A percentile compares a stretch with the other conserved stretches of the same genome.
phyloP scores from a whole-genome alignment of 805 yeast genomes.

The Debaryomyces hansenii region DNA sequence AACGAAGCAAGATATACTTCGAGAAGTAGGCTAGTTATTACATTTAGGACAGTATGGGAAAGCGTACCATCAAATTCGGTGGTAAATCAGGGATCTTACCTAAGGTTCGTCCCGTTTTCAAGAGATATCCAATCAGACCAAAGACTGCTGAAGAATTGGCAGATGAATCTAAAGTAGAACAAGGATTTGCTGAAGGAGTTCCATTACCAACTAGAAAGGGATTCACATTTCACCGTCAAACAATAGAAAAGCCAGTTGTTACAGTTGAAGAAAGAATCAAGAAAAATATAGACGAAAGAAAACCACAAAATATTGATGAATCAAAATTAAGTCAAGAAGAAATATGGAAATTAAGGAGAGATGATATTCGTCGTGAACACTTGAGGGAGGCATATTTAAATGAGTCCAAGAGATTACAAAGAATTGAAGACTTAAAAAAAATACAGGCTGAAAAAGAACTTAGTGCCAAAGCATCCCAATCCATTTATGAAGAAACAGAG shows the following conservation, averaged over 20 bases:
- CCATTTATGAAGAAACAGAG: constrained; percentile 42
- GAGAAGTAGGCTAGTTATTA: too few relatives aligned
- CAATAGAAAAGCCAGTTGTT: constrained; percentile 50
- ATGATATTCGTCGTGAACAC: constrained; percentile 72
- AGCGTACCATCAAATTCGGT: constrained; percentile 50
- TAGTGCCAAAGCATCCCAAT: constrained; percentile 25
- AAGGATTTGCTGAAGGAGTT: constrained; percentile 71
- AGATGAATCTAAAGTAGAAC: constrained; percentile 45
- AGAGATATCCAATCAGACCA: constrained; percentile 57
- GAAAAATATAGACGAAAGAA: constrained; percentile 50
- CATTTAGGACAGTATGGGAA: constrained; percentile 37
- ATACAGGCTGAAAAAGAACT: constrained; percentile 22
- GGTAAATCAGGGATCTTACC: constrained; percentile 85
- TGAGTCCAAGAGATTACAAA: constrained; percentile 51
- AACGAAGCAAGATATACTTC: too few relatives aligned
- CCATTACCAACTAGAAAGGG: constrained; percentile 63
- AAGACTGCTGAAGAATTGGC: constrained; percentile 42
- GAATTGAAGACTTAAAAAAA: constrained; percentile 30
- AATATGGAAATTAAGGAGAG: constrained; percentile 49
- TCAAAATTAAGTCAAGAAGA: constrained; percentile 31
- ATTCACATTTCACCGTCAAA: constrained; percentile 48
- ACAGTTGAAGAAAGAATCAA: constrained; percentile 62
- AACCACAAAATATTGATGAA: constrained; percentile 30
- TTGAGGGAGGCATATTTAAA: constrained; percentile 59
- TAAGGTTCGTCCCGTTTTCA: constrained; percentile 70